phyloP scores from a whole-genome alignment of 306 rosid genomes.

The peach (Prunus persica) region Prunus_persica_NCBIv2 NC_034012.1:10731001-10731500 shows the following conservation, averaged over 20 bases:
- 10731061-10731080: too few relatives aligned
- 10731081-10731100: too few relatives aligned
- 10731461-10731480: background rate
- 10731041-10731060: background rate
- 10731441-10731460: background rate
- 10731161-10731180: constrained; percentile 1
- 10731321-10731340: background rate
- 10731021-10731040: background rate
- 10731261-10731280: background rate
- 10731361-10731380: background rate
- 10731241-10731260: background rate
- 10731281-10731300: background rate
- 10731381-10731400: background rate
- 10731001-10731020: background rate
- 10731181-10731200: background rate
- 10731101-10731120: background rate
- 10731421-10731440: background rate
- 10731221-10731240: background rate
- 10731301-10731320: background rate
- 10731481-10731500: background rate
- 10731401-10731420: background rate
- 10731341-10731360: background rate
- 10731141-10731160: background rate
- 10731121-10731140: constrained; percentile 15
- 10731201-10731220: background rate